Conservation (phyloP, 495 filamentous ascomycete genomes). For the Penicillium subrubescens region DNA sequence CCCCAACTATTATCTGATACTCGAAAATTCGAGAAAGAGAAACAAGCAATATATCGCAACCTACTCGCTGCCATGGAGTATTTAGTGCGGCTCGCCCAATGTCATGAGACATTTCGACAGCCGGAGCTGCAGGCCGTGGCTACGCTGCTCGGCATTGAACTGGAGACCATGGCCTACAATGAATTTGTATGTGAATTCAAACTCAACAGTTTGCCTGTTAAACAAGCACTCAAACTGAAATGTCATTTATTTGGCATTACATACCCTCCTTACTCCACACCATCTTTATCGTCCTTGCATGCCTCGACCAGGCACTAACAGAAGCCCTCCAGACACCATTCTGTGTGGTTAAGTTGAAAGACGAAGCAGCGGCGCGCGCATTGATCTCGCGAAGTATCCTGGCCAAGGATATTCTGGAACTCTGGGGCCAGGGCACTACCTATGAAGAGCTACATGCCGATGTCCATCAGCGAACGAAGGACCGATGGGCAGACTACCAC, state of each 20-base stretch:
- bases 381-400: conserved; percentile 79
- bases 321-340: conserved; percentile 71
- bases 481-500: conserved; percentile 66
- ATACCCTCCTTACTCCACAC: not conserved
- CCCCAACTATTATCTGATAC: not conserved
- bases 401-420: conserved; percentile 77
- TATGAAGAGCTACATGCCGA: conserved; percentile 70
- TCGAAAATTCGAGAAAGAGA: not conserved
- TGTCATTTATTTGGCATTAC: not conserved
- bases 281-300: not conserved
- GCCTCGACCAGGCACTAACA: conserved; percentile 18
- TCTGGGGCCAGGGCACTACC: conserved; percentile 75
- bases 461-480: conserved; percentile 56
- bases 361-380: conserved; percentile 62
- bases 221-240: not conserved
- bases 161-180: conserved; percentile 73
- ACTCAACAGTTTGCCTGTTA: not conserved
- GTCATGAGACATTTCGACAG: conserved; percentile 85
- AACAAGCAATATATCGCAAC: not conserved
- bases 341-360: conserved; percentile 71
- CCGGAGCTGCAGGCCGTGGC: conserved; percentile 88
- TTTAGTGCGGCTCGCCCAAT: conserved; percentile 87
- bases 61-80: conserved; percentile 61
- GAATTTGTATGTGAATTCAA: conserved; percentile 59
- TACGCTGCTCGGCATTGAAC: conserved; percentile 60